These are phyloP conservation scores for Salix purpurea DNA, from an alignment of 345 rosid genomes.

Conservation along the genomic window DNA sequence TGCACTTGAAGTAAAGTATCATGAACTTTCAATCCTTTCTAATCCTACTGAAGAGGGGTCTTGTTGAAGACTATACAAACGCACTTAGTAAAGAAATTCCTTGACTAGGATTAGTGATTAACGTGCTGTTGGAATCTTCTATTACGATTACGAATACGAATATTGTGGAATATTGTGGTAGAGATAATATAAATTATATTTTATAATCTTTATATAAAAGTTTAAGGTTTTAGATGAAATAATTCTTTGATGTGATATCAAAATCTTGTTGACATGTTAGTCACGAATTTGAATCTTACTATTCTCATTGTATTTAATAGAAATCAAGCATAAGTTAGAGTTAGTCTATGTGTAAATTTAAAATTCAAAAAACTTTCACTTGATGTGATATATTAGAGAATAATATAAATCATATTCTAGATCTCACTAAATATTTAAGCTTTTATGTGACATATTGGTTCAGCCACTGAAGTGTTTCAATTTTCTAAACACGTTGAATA, in stretches of 20 bases:
- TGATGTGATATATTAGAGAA: too few relatives aligned
- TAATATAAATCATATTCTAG: too few relatives aligned
- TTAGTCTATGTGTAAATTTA: too few relatives aligned
- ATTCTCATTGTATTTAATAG: too few relatives aligned
- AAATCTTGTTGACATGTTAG: too few relatives aligned
- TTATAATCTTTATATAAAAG: rapidly evolving
- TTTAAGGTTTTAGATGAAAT: too few relatives aligned
- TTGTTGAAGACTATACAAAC: neutral
- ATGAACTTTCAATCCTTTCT: neutral
- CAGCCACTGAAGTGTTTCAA: neutral
- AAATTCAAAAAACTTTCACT: rapidly evolving
- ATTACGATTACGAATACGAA: too few relatives aligned
- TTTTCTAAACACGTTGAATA: neutral
- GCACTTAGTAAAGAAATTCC: neutral
- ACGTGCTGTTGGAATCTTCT: neutral
- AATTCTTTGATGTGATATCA: rapidly evolving
- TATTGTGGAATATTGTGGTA: rapidly evolving
- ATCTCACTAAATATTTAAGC: too few relatives aligned
- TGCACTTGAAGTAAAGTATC: neutral
- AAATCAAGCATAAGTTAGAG: too few relatives aligned
- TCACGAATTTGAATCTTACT: too few relatives aligned
- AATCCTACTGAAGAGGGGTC: neutral
- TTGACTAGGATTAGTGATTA: neutral
- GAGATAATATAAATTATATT: too few relatives aligned
- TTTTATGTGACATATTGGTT: too few relatives aligned